Evolutionary conservation across 352 stramenopile genomes (phyloP), one percentile per base, ranked within the genome.

Genomic region (Phytophthora pluvialis): DNA sequence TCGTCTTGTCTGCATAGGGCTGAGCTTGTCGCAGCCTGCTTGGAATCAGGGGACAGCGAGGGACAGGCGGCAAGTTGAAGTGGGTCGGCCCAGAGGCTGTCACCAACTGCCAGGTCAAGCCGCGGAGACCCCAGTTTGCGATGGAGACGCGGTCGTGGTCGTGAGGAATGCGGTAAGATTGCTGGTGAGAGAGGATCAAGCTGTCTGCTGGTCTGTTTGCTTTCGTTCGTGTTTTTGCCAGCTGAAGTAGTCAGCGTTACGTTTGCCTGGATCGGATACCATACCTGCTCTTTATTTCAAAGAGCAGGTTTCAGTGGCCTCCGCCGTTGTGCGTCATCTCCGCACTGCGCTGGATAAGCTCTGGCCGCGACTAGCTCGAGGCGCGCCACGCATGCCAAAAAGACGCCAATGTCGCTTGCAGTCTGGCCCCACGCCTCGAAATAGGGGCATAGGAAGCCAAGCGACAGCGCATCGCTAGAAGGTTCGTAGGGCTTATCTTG

Each of bases 1-100:
- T 60, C 55, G 40, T 50, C 42, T 60, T 60, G 40, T 50, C 42
- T 60, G 31, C 45, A 65, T 65, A 70, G 54, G 29, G 61, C 43
- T 33, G 11, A 35, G 13, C 18, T 54, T 62, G 43, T 40, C 18
- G 42, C 40, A 54, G 25, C 28, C 39, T 59, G 36, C 4, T 21
- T 48, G 10, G 11, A 52, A 32, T 44, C 28, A 38, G 18, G 57
- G 13, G n/a, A 49, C 28, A 40, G 29, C 18, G 26, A 54, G 32
- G 55, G 59, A 67, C 50, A 67, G 59, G 49, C 50, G 40, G 16
- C 12, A 40, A 26, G 48, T 60, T 66, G 39, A 59, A 60, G 47
- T 56, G 56, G 13, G 15, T 36, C 10, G 7, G 31, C n/a, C n/a
- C n/a, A n/a, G n/a, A n/a, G n/a, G n/a, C 31, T 35, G 7, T 35